phyloP scores from a whole-genome alignment of 2,329 filamentous ascomycete species.

The Xylariaceae sp. region DNA sequence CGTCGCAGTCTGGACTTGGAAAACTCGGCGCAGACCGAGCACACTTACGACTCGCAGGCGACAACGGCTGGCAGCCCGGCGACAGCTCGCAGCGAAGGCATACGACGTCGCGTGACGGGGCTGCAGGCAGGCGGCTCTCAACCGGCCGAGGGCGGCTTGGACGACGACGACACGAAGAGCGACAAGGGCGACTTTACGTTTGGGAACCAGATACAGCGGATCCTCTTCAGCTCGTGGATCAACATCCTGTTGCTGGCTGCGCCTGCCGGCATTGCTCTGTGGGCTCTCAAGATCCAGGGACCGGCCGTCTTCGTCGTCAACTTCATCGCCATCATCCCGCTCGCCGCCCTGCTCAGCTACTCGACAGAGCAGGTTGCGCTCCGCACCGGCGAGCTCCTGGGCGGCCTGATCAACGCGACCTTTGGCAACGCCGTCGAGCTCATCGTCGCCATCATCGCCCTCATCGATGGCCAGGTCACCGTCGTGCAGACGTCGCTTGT shows the following conservation, averaged over 20 bases:
- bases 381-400: conserved; percentile 75
- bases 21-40: conserved; percentile 3
- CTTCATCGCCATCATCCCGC: conserved; percentile 86
- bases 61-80: conserved; percentile 11
- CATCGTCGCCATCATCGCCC: conserved; percentile 81
- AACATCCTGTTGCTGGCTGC: conserved; percentile 76
- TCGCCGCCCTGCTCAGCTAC: conserved; percentile 80
- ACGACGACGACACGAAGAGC: conserved; percentile 34
- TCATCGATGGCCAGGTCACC: conserved; percentile 65
- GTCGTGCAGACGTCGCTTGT: conserved; percentile 93
- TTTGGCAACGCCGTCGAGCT: conserved; percentile 90
- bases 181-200: conserved; percentile 53
- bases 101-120: conserved; percentile 9
- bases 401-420: conserved; percentile 82
- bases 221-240: conserved; percentile 77
- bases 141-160: conserved; percentile 17
- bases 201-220: conserved; percentile 64
- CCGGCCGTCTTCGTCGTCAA: conserved; percentile 72
- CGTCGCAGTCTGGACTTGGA: conserved; percentile 1
- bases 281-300: conserved; percentile 50
- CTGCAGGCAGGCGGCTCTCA: not conserved
- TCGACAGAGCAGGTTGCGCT: conserved; percentile 87
- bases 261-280: conserved; percentile 71
- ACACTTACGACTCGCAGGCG: conserved; percentile 10
- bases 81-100: conserved; percentile 1